Percentiles rank a stretch among this genome's conserved stretches.
phyloP scores from a whole-genome alignment of 495 filamentous ascomycete species.

The Apodospora peruviana region DNA sequence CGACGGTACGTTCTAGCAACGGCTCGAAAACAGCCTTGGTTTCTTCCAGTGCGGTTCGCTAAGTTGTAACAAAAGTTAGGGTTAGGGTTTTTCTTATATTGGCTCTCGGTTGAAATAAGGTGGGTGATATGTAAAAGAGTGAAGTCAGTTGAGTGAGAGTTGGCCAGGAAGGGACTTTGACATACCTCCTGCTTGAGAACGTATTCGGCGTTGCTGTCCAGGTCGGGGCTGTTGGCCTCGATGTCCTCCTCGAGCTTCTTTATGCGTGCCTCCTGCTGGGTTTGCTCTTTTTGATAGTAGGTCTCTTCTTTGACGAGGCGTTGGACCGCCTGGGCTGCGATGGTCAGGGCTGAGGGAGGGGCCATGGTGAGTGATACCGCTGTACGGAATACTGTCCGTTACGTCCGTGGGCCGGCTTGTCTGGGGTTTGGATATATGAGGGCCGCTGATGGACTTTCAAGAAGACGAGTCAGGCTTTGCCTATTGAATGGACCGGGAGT shows the following conservation, averaged over 20 bases:
- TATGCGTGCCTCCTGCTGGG: slow-evolving; percentile 64
- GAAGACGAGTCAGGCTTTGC: no score
- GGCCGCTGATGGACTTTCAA: no score
- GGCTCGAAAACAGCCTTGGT: slow-evolving; percentile 73
- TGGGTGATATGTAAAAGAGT: not conserved
- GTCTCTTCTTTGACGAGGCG: slow-evolving; percentile 88
- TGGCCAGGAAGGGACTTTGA: not conserved
- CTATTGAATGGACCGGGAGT: no score
- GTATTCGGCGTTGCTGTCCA: slow-evolving; percentile 65
- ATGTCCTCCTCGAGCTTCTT: slow-evolving; percentile 57
- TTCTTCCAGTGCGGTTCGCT: slow-evolving; percentile 74
- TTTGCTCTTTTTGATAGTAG: slow-evolving; percentile 80
- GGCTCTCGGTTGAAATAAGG: not conserved
- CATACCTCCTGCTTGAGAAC: slow-evolving; percentile 77
- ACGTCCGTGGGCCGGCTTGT: not conserved
- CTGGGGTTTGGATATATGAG: not conserved
- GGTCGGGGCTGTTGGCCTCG: slow-evolving; percentile 26
- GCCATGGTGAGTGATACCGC: slow-evolving; percentile 16
- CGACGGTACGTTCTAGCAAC: slow-evolving; percentile 57
- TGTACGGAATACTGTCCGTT: not conserved
- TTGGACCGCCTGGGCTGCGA: slow-evolving; percentile 43
- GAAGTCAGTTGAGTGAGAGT: slow-evolving; percentile 1
- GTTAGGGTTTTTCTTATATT: slow-evolving; percentile 12
- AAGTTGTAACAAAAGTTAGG: slow-evolving; percentile 17
- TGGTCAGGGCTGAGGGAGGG: slow-evolving; percentile 24